Evolutionary conservation across 148 eudicot species (phyloP).

Genomic region (Amaranthus cruentus): DNA sequence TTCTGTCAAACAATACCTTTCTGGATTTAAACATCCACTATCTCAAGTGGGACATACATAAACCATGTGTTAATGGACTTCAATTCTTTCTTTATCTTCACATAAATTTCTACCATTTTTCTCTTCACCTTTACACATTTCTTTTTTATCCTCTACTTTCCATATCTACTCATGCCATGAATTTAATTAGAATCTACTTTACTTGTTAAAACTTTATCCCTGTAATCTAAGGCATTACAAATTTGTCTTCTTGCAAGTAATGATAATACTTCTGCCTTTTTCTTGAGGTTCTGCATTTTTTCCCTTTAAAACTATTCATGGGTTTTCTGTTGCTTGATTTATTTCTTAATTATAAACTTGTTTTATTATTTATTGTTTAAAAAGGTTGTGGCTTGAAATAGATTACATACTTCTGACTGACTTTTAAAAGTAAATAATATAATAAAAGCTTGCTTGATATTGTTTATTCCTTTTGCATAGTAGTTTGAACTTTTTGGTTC

Average conservation of each 20-base stretch:
- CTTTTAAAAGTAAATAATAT: not conserved
- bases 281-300: not conserved
- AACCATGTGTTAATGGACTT: not conserved
- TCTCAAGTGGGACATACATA: not conserved
- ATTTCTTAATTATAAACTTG: not conserved
- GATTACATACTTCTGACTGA: conserved; percentile 5
- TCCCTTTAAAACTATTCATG: not conserved
- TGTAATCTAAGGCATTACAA: not conserved
- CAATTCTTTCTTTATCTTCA: no score
- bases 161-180: no score
- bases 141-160: no score
- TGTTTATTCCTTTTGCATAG: conserved; percentile 15
- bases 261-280: conserved; percentile 1
- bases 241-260: conserved; percentile 1
- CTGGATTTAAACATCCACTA: not conserved
- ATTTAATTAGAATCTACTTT: no score
- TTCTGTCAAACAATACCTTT: not conserved
- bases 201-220: not conserved
- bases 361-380: not conserved
- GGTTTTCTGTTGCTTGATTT: not conserved
- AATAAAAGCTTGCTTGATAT: conserved; percentile 1
- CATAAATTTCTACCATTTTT: not conserved
- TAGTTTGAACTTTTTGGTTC: conserved; percentile 4
- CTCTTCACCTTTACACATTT: not conserved
- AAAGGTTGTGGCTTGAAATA: not conserved